Evolutionary conservation across 2,329 filamentous ascomycete genomes (phyloP).

Genomic region (Cladosporium sp.): DNA sequence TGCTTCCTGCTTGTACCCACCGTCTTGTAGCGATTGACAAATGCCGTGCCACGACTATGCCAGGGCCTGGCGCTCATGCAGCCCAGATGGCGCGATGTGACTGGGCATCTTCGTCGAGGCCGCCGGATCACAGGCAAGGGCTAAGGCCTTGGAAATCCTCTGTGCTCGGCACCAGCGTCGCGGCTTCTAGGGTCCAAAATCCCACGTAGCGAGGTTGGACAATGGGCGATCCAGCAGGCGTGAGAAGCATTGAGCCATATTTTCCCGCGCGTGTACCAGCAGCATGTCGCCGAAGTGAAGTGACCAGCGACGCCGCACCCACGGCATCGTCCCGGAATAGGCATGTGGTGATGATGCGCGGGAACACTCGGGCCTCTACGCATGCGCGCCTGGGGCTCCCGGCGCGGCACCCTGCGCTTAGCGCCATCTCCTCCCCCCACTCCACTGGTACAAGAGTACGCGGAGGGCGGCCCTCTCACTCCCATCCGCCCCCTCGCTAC

Average conservation of each 20-base stretch:
- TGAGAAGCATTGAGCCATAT: too few relatives aligned
- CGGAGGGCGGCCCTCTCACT: neutral
- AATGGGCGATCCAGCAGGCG: too few relatives aligned
- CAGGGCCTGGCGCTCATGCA: conserved; percentile 2
- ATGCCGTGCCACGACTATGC: too few relatives aligned
- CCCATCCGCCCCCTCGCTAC: neutral
- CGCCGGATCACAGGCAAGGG: neutral
- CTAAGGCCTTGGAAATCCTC: conserved; percentile 9
- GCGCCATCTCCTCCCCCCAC: conserved; percentile 1
- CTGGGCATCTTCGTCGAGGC: neutral
- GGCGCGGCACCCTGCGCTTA: conserved; percentile 6
- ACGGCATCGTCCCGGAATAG: neutral
- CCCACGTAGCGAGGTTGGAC: too few relatives aligned
- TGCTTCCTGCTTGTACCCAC: too few relatives aligned
- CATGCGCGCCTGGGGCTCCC: neutral
- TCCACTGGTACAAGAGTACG: conserved; percentile 5
- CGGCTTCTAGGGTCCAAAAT: too few relatives aligned
- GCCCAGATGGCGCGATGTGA: neutral
- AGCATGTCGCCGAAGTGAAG: too few relatives aligned
- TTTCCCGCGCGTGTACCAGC: too few relatives aligned
- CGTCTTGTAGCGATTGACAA: too few relatives aligned
- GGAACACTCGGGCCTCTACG: neutral
- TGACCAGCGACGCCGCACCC: too few relatives aligned
- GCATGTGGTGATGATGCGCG: neutral
- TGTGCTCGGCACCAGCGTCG: conserved; percentile 6